phyloP scores from a whole-genome alignment of 2,329 filamentous ascomycete species.

The Endoconidiophora polonica region DNA sequence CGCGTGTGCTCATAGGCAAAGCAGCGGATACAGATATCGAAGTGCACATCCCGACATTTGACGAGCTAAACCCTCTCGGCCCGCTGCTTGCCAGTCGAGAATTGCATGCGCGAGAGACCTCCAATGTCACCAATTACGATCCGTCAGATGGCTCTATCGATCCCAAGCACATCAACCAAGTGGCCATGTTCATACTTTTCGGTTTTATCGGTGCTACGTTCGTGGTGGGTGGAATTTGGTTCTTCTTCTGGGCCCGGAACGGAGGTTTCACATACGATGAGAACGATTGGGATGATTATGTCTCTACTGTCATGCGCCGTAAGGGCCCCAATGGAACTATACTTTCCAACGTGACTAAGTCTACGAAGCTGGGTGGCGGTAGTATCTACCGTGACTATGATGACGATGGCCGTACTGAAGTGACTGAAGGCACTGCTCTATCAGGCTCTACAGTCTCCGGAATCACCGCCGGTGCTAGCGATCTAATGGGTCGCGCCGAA shows the following conservation, averaged over 20 bases:
- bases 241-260: constrained; percentile 97
- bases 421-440: constrained; percentile 29
- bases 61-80: constrained; percentile 16
- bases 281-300: constrained; percentile 96
- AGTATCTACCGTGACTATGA: constrained; percentile 65
- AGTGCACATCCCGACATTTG: constrained; percentile 1
- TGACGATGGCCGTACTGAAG: constrained; percentile 29
- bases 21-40: not conserved
- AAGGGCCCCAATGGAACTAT: constrained; percentile 81
- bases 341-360: constrained; percentile 64
- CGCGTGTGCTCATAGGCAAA: constrained; percentile 1
- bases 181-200: constrained; percentile 69
- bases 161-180: constrained; percentile 43
- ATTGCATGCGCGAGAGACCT: constrained; percentile 26
- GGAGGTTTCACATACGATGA: constrained; percentile 79
- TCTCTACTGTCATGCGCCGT: constrained; percentile 76
- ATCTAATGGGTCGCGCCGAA: constrained; percentile 38
- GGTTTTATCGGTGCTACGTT: constrained; percentile 66
- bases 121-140: constrained; percentile 21
- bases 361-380: constrained; percentile 73
- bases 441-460: constrained; percentile 23
- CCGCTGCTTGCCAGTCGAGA: constrained; percentile 28
- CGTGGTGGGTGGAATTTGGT: constrained; percentile 69
- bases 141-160: constrained; percentile 33
- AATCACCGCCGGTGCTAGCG: constrained; percentile 40